Evolutionary conservation across 345 rosid genomes (phyloP).

Genomic region (Sisymbrium altissimum): DNA sequence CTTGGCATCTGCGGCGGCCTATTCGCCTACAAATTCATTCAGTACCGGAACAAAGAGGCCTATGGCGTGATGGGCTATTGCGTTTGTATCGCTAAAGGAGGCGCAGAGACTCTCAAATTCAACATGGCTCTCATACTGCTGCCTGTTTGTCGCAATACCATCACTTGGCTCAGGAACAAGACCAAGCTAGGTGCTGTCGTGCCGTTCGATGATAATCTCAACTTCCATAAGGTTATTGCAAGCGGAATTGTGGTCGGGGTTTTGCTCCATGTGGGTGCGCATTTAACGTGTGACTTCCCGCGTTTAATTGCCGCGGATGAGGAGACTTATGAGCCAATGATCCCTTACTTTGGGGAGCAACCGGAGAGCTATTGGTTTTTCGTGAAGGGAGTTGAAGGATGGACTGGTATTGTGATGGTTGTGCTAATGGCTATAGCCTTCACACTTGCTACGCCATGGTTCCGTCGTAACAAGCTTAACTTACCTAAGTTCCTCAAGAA

Average conservation of each 20-base stretch:
- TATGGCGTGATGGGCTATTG: constrained; percentile 80
- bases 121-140: constrained; percentile 83
- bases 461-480: constrained; percentile 70
- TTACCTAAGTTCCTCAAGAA: constrained; percentile 62
- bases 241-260: constrained; percentile 58
- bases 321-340: constrained; percentile 56
- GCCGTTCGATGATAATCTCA: constrained; percentile 84
- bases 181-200: constrained; percentile 64
- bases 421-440: constrained; percentile 77
- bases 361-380: constrained; percentile 76
- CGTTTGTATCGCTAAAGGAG: constrained; percentile 83
- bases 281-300: constrained; percentile 81
- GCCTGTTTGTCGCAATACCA: constrained; percentile 83
- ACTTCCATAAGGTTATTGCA: constrained; percentile 84
- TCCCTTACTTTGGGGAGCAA: constrained; percentile 58
- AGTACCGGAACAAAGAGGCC: constrained; percentile 51
- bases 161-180: constrained; percentile 90
- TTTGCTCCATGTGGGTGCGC: constrained; percentile 67
- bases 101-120: constrained; percentile 82
- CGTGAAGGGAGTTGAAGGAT: constrained; percentile 71
- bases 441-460: constrained; percentile 86
- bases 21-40: constrained; percentile 68
- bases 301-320: constrained; percentile 55
- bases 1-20: constrained; percentile 54
- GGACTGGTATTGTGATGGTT: constrained; percentile 73